Conservation (phyloP, 495 filamentous ascomycete genomes). For the Penicillium pulvis region DNA sequence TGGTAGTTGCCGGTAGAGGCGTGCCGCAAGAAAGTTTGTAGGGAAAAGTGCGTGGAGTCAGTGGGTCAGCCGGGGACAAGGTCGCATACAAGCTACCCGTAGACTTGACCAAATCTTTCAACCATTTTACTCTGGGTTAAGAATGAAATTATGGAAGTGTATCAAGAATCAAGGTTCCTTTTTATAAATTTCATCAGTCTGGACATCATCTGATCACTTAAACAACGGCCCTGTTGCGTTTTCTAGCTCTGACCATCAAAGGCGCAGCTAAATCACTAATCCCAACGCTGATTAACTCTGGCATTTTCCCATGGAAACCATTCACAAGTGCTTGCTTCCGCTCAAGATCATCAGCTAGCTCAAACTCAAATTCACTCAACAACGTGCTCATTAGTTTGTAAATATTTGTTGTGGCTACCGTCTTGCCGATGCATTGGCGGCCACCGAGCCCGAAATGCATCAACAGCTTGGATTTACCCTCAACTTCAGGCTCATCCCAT, state of each 20-base stretch:
- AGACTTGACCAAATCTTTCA: background rate
- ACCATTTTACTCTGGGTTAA: background rate
- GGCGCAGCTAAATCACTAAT: conserved; percentile 19
- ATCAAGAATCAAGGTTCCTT: no score
- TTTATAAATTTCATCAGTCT: background rate
- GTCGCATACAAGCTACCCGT: background rate
- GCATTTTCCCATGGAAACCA: conserved; percentile 2
- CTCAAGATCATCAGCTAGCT: conserved; percentile 11
- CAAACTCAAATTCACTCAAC: conserved; percentile 14
- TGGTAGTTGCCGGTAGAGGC: background rate
- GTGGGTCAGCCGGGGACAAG: background rate
- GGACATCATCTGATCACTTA: background rate
- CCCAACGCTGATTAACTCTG: conserved; percentile 17
- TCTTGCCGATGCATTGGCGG: conserved; percentile 18
- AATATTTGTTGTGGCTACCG: conserved; percentile 11
- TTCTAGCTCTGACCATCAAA: conserved; percentile 11
- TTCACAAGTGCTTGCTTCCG: background rate
- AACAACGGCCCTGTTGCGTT: background rate
- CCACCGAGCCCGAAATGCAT: conserved; percentile 19
- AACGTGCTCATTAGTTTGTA: conserved; percentile 19
- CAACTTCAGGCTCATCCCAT: conserved; percentile 10
- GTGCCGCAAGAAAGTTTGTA: background rate
- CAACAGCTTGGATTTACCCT: conserved; percentile 8
- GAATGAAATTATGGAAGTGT: background rate
- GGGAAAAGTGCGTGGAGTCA: background rate